phyloP scores from a whole-genome alignment of 2,329 filamentous ascomycete species.

The Fusarium sp. region DNA sequence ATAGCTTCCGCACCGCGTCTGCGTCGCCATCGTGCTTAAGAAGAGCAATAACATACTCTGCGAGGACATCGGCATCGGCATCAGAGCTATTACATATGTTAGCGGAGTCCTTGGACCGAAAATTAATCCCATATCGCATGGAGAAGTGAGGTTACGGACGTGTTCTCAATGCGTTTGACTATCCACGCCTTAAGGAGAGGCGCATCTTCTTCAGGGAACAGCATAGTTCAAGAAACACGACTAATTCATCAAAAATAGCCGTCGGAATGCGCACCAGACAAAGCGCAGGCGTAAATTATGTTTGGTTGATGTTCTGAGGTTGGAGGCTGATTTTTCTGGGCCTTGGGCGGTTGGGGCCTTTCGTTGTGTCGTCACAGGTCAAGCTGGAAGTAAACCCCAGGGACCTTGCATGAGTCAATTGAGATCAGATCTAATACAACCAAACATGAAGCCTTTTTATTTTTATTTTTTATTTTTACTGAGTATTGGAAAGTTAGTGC shows the following conservation, averaged over 20 bases:
- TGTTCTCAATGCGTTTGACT: slow-evolving; percentile 80
- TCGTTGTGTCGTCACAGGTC: slow-evolving; percentile 38
- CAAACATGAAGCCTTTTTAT: neutral
- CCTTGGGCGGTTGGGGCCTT: slow-evolving; percentile 12
- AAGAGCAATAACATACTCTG: slow-evolving; percentile 85
- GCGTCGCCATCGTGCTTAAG: slow-evolving; percentile 76
- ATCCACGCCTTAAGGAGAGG: slow-evolving; percentile 80
- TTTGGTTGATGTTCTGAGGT: slow-evolving; percentile 26
- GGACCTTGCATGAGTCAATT: neutral
- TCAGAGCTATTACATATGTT: slow-evolving; percentile 70
- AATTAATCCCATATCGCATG: neutral
- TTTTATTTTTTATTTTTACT: neutral
- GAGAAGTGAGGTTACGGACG: slow-evolving; percentile 62
- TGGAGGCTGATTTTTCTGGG: slow-evolving; percentile 34
- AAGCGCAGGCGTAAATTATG: neutral
- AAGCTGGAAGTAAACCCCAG: neutral
- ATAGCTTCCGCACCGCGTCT: slow-evolving; percentile 74
- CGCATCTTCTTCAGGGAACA: slow-evolving; percentile 73
- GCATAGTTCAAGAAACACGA: slow-evolving; percentile 57
- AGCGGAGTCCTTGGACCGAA: slow-evolving; percentile 10
- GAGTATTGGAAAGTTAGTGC: neutral
- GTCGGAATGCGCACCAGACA: slow-evolving; percentile 3
- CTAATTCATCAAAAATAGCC: slow-evolving; percentile 1
- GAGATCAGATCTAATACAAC: neutral
- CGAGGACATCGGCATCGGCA: slow-evolving; percentile 83